Evolutionary conservation across 2,329 filamentous ascomycete species (phyloP).

Genomic region (Neophaeococcomyces mojaviensis): DNA sequence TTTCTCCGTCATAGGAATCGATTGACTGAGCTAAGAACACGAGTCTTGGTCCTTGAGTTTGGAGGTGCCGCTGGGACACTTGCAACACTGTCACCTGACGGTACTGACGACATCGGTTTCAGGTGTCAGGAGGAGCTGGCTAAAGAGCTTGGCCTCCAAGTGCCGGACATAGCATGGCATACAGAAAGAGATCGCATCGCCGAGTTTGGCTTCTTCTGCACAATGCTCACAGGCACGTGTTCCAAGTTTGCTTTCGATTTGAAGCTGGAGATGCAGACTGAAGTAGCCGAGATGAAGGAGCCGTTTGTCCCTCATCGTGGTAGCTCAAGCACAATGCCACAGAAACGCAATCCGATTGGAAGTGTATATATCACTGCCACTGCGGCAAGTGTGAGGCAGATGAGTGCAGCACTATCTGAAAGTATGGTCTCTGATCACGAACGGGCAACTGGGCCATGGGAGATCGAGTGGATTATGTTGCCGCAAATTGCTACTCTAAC

Average conservation of each 20-base stretch:
- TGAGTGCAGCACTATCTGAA: slow-evolving; percentile 47
- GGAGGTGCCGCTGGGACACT: slow-evolving; percentile 21
- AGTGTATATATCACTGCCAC: slow-evolving; percentile 50
- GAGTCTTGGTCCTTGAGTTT: slow-evolving; percentile 20
- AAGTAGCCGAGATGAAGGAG: slow-evolving; percentile 48
- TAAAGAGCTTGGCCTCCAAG: slow-evolving; percentile 17
- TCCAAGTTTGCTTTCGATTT: slow-evolving; percentile 50
- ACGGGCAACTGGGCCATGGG: slow-evolving; percentile 52
- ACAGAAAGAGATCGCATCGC: slow-evolving; percentile 21
- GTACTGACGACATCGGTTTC: slow-evolving; percentile 14
- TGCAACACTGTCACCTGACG: slow-evolving; percentile 16
- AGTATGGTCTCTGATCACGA: slow-evolving; percentile 54
- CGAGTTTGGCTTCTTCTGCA: slow-evolving; percentile 18
- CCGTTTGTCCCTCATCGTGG: slow-evolving; percentile 50
- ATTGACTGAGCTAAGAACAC: slow-evolving; percentile 15
- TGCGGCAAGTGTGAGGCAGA: slow-evolving; percentile 46
- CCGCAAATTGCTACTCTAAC: slow-evolving; percentile 49
- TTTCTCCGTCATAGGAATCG: slow-evolving; percentile 18
- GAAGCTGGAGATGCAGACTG: slow-evolving; percentile 52
- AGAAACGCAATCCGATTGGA: slow-evolving; percentile 54
- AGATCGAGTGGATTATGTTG: slow-evolving; percentile 52
- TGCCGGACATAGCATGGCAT: slow-evolving; percentile 21
- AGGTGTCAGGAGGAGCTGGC: slow-evolving; percentile 19
- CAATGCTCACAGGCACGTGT: slow-evolving; percentile 18
- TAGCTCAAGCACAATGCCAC: slow-evolving; percentile 50